Evolutionary conservation across 1,284 basidiomycete species (phyloP).

Genomic region (Sporisorium reilianum): DNA sequence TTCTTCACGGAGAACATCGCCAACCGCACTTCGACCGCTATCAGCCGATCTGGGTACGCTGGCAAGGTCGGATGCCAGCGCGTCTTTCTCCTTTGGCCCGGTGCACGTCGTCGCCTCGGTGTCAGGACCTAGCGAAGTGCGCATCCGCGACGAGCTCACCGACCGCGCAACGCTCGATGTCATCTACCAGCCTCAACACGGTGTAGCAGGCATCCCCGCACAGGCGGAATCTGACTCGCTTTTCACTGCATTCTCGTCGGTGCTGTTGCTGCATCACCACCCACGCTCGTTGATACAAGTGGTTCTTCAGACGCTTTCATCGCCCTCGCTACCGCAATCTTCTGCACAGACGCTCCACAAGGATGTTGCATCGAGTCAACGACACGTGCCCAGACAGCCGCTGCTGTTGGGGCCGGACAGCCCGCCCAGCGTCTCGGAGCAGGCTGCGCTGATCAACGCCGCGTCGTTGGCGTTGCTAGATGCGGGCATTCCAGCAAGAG

Average conservation of each 20-base stretch:
- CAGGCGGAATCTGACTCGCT: constrained; percentile 32
- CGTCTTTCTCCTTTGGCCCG: constrained; percentile 56
- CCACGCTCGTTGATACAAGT: constrained; percentile 76
- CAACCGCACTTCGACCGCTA: constrained; percentile 39
- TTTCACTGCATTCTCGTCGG: constrained; percentile 46
- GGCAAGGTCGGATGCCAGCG: constrained; percentile 56
- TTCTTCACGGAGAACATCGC: constrained; percentile 20
- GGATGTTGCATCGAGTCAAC: constrained; percentile 17
- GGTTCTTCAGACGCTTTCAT: constrained; percentile 74
- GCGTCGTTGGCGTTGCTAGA: constrained; percentile 71
- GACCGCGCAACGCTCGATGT: constrained; percentile 73
- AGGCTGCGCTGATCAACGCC: constrained; percentile 74
- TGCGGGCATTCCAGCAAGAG: constrained; percentile 71
- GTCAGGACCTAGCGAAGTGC: constrained; percentile 73
- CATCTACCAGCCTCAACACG: constrained; percentile 72
- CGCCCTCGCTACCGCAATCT: constrained; percentile 68
- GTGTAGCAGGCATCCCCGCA: constrained; percentile 67
- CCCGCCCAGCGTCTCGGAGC: constrained; percentile 66
- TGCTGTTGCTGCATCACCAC: constrained; percentile 72
- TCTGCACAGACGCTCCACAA: constrained; percentile 12
- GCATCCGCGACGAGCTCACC: constrained; percentile 73
- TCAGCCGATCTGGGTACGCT: constrained; percentile 30
- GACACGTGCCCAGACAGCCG: constrained; percentile 37
- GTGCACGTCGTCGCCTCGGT: constrained; percentile 68
- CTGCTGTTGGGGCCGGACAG: constrained; percentile 60